phyloP scores from a whole-genome alignment of 1,284 basidiomycete genomes.

The Malassezia dermatis region DNA sequence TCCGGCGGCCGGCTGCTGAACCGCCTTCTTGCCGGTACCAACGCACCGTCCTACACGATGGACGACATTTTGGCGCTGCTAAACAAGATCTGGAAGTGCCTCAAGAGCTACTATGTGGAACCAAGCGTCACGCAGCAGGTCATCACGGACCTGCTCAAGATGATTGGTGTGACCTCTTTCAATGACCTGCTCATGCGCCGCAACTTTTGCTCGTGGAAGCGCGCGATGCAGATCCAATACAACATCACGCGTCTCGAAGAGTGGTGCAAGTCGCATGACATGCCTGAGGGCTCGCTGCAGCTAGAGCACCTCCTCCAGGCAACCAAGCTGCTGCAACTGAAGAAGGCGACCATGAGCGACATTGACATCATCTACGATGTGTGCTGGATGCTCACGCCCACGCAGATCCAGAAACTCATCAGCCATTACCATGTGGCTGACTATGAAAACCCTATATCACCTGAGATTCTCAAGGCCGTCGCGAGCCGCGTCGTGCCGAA shows the following conservation, averaged over 20 bases:
- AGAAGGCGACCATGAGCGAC: slow-evolving; percentile 66
- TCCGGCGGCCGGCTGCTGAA: slow-evolving; percentile 86
- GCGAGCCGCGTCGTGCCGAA: slow-evolving; percentile 45
- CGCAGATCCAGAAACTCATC: slow-evolving; percentile 98
- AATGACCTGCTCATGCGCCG: slow-evolving; percentile 97
- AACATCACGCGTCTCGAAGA: slow-evolving; percentile 69
- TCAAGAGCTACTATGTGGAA: slow-evolving; percentile 99
- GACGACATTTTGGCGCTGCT: slow-evolving; percentile 93
- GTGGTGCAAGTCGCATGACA: slow-evolving; percentile 59
- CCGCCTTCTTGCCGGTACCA: slow-evolving; percentile 66
- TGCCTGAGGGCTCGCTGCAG: slow-evolving; percentile 96
- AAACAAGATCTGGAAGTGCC: slow-evolving; percentile 95
- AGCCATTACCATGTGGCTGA: slow-evolving; percentile 97
- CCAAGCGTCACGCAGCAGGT: slow-evolving; percentile 95
- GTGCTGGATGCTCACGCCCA: slow-evolving; percentile 99
- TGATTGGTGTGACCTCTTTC: slow-evolving; percentile 94
- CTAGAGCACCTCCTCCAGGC: slow-evolving; percentile 99
- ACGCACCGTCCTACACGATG: slow-evolving; percentile 86
- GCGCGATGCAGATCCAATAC: slow-evolving; percentile 54
- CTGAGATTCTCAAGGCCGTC: slow-evolving; percentile 47
- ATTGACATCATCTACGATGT: slow-evolving; percentile 97
- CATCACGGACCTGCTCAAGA: slow-evolving; percentile 84
- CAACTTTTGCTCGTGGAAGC: slow-evolving; percentile 99
- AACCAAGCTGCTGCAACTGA: slow-evolving; percentile 92
- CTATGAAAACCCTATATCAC: slow-evolving; percentile 58